These are phyloP conservation scores for Boletus speciosus DNA, from an alignment of 768 basidiomycete genomes.

Conservation along the genomic window DNA sequence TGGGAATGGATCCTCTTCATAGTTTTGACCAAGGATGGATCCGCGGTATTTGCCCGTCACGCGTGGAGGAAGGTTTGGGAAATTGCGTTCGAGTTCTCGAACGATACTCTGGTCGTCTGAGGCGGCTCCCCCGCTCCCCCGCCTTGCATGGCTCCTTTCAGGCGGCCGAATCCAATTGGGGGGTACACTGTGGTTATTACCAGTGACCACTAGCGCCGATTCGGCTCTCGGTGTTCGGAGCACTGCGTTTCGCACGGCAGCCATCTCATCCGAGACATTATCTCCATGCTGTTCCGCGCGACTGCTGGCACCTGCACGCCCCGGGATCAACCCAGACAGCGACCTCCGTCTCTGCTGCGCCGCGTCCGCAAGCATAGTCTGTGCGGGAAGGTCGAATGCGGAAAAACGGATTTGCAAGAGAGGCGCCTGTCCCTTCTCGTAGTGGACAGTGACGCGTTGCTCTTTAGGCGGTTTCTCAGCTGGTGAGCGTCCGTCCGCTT, in stretches of 20 bases:
- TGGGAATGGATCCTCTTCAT: conserved; percentile 22
- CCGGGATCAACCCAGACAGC: conserved; percentile 7
- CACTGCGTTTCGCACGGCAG: neutral
- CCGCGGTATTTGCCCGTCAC: conserved; percentile 27
- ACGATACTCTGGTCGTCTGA: conserved; percentile 46
- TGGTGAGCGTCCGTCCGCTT: neutral
- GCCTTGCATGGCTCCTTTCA: conserved; percentile 4
- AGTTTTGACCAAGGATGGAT: conserved; percentile 22
- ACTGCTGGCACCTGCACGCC: neutral
- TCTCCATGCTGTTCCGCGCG: neutral
- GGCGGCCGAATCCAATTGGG: conserved; percentile 16
- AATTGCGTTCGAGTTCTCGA: conserved; percentile 50
- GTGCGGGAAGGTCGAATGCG: conserved; percentile 39
- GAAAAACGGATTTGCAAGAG: conserved; percentile 57
- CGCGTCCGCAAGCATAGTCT: conserved; percentile 11
- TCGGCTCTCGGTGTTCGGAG: conserved; percentile 9
- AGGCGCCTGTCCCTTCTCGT: conserved; percentile 43
- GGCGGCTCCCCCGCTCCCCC: conserved; percentile 27
- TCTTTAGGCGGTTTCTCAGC: conserved; percentile 8
- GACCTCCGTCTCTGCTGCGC: conserved; percentile 17
- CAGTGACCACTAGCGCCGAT: conserved; percentile 5
- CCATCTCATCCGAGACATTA: conserved; percentile 11
- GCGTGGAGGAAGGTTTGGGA: conserved; percentile 47
- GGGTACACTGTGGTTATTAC: neutral
- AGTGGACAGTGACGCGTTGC: conserved; percentile 50